Percentiles rank a stretch among this genome's conserved stretches.
Conservation (phyloP, 129 eudicot genomes). For the Escallonia herrerae region DNA sequence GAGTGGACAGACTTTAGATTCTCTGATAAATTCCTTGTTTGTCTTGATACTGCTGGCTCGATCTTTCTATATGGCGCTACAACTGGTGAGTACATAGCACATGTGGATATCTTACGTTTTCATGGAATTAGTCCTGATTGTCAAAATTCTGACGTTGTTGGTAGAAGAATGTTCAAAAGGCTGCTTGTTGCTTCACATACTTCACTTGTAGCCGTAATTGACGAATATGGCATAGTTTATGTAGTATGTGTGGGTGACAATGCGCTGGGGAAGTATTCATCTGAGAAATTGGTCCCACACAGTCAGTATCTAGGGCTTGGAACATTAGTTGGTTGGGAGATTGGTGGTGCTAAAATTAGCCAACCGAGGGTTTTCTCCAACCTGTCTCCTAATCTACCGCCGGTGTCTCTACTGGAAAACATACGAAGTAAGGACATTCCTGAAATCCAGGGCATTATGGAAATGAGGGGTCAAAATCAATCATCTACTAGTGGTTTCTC, state of each 20-base stretch:
- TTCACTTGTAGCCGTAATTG: conserved; percentile 61
- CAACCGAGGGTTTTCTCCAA: conserved; percentile 44
- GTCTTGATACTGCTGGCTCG: conserved; percentile 59
- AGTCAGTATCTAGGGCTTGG: conserved; percentile 39
- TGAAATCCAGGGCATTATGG: conserved; percentile 10
- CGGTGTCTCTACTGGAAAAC: conserved; percentile 16
- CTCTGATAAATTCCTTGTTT: conserved; percentile 61
- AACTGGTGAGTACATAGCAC: conserved; percentile 58
- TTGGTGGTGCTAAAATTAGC: conserved; percentile 79
- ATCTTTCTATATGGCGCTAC: conserved; percentile 45
- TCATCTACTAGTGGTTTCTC: conserved; percentile 36
- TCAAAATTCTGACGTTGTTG: conserved; percentile 8
- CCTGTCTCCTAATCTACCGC: conserved; percentile 18
- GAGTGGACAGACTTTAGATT: conserved; percentile 78
- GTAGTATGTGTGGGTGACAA: conserved; percentile 41
- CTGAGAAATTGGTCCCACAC: conserved; percentile 33
- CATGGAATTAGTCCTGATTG: conserved; percentile 19
- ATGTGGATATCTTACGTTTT: conserved; percentile 36
- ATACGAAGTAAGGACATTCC: conserved; percentile 19
- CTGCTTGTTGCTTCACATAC: conserved; percentile 63
- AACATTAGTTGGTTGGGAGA: conserved; percentile 66
- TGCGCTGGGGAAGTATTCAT: conserved; percentile 27
- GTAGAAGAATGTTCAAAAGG: conserved; percentile 46
- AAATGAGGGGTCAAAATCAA: conserved; percentile 7
- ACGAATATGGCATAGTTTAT: conserved; percentile 65